Evolutionary conservation across 2,329 filamentous ascomycete genomes (phyloP).

Genomic region (Chalaropsis ovoidea): DNA sequence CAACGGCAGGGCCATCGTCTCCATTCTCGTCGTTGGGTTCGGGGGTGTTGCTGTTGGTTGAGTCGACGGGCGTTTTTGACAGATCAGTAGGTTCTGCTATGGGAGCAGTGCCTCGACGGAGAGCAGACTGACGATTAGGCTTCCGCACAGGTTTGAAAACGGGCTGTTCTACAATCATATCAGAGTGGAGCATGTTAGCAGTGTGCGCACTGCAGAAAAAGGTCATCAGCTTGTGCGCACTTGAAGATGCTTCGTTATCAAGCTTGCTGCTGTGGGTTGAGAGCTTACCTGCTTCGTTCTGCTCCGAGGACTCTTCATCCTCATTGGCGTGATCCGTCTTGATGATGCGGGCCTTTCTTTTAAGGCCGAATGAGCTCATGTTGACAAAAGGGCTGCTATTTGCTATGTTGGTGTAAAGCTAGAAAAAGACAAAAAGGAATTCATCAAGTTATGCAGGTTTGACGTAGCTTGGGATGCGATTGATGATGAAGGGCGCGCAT

Average conservation of each 20-base stretch:
- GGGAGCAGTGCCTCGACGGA: slow-evolving; percentile 47
- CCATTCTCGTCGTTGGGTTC: slow-evolving; percentile 37
- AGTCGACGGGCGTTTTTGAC: slow-evolving; percentile 24
- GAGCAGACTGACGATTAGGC: slow-evolving; percentile 47
- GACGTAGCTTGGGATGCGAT: background rate
- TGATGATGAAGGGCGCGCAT: background rate
- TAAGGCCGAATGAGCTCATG: slow-evolving; percentile 48
- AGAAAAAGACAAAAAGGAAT: background rate
- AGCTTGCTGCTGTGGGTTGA: slow-evolving; percentile 16
- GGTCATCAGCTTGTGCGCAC: slow-evolving; percentile 13
- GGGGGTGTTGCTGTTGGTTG: slow-evolving; percentile 27
- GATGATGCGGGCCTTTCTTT: slow-evolving; percentile 67
- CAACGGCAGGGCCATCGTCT: slow-evolving; percentile 40
- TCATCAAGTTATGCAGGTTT: background rate
- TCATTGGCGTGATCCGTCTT: slow-evolving; percentile 59
- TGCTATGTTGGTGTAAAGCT: background rate
- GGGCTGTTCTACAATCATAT: slow-evolving; percentile 15
- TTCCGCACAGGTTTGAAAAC: slow-evolving; percentile 40
- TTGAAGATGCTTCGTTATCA: slow-evolving; percentile 5
- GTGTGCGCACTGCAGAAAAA: slow-evolving; percentile 1
- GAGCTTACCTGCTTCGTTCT: slow-evolving; percentile 19
- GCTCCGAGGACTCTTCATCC: slow-evolving; percentile 14
- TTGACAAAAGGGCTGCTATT: slow-evolving; percentile 22
- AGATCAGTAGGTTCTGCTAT: slow-evolving; percentile 31
- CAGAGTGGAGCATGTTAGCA: slow-evolving; percentile 22